A percentile compares a stretch with the other conserved stretches of the same genome.
Evolutionary conservation across 192 early-diverging fungal species (phyloP).

Genomic region (Backusella tarrabulga): DNA sequence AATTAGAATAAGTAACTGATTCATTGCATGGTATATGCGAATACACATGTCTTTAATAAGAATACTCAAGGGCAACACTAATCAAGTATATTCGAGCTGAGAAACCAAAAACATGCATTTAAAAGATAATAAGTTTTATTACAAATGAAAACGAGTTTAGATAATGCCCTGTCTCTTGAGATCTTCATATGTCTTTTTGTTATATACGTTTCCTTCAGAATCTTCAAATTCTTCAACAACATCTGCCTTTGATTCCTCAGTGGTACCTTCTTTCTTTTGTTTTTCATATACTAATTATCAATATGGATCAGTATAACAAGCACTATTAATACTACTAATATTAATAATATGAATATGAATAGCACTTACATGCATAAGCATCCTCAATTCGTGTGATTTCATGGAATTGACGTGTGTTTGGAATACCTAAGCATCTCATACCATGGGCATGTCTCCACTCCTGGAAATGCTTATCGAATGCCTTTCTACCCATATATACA

Average conservation of each 20-base stretch:
- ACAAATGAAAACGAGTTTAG: slow-evolving; percentile 29
- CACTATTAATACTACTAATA: background rate
- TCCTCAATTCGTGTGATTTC: slow-evolving; percentile 91
- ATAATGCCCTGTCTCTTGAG: slow-evolving; percentile 82
- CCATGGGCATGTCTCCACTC: slow-evolving; percentile 95
- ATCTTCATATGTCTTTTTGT: slow-evolving; percentile 85
- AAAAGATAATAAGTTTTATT: background rate
- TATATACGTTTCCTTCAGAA: slow-evolving; percentile 80
- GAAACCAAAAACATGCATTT: too few species aligned
- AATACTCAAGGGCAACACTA: too few species aligned
- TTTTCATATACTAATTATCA: slow-evolving; percentile 72
- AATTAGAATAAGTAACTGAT: too few species aligned
- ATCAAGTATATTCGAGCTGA: too few species aligned
- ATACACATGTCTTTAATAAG: too few species aligned
- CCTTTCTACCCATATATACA: slow-evolving; percentile 94
- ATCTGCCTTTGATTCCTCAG: slow-evolving; percentile 70
- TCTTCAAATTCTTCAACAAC: slow-evolving; percentile 91
- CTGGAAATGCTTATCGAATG: slow-evolving; percentile 94
- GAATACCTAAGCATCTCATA: slow-evolving; percentile 90
- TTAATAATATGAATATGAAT: background rate
- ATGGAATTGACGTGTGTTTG: slow-evolving; percentile 87
- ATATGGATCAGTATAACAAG: background rate
- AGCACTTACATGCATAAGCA: slow-evolving; percentile 76
- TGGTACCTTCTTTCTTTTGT: slow-evolving; percentile 68
- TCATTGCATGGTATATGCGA: too few species aligned